Evolutionary conservation across 2,329 filamentous ascomycete genomes (phyloP), one percentile per base, ranked within the genome.

Genomic region (Mollisiaceae sp.): DNA sequence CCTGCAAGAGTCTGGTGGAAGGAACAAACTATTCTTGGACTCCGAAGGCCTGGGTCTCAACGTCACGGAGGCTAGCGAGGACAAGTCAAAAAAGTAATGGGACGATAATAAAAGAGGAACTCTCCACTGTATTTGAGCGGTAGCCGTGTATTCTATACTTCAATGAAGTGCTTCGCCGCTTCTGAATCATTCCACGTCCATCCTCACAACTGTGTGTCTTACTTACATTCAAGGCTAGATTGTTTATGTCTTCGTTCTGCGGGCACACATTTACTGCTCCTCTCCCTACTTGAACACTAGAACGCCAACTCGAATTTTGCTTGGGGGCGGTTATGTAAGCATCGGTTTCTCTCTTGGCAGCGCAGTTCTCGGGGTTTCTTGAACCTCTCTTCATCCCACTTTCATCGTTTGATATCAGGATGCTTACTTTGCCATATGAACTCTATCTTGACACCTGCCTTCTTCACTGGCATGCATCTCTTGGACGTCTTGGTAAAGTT

Each of bases 21-120:
- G 89, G 83, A 99, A 99, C 84, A 95, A 95, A 82, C 84, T 99
- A 73, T 93, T 97, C 80, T 85, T 99, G 69, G 95, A 99, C 76
- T 87, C 92, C 8, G 90, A 95, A 78, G 95, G 94, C 54, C 82
- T 99, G 74, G 95, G 95, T 59, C 82, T 99, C 75, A 97, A 99
- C 75, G 92, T 99, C 38, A 88, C 88, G 75, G 85, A 86, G 65
- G 76, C 78, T 15, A 73, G 71, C 50, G 77, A 79, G 63, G 76
- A 78, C 20, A 79, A 83, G 61, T 80, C 77, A 59, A 82, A 85
- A 76, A 82, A 83, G 79, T 80, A 78, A 79, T 70, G 68, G 66
- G 35, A 36, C 66, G 52, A 65, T 63, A 68, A 70, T 70, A 62
- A 65, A 68, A 38, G 67, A 69, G 64, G 70, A 75, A 81, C 78